Evolutionary conservation across 2,329 filamentous ascomycete species (phyloP).

Genomic region (Fonsecaea pedrosoi): DNA sequence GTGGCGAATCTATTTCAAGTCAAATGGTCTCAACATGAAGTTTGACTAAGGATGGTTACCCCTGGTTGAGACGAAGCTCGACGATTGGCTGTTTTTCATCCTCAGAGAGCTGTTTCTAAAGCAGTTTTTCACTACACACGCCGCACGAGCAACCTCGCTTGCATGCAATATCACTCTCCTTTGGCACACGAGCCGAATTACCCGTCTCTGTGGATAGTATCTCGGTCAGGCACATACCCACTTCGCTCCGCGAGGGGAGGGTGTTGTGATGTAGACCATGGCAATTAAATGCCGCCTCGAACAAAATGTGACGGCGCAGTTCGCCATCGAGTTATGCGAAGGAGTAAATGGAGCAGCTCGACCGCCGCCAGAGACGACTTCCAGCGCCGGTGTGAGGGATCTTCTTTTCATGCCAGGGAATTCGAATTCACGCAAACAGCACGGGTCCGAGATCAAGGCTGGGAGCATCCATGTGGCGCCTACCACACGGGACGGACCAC

Average conservation of each 20-base stretch:
- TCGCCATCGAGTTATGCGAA: neutral
- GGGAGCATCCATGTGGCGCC: neutral
- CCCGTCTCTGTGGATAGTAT: neutral
- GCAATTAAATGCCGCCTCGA: neutral
- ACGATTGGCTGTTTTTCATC: neutral
- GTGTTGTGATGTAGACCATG: neutral
- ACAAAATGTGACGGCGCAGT: neutral
- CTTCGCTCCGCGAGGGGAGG: neutral
- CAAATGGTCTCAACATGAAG: neutral
- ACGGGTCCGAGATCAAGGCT: neutral
- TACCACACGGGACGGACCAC: neutral
- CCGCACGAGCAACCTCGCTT: neutral
- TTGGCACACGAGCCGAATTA: neutral
- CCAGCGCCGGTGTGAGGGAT: neutral
- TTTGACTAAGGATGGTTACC: neutral
- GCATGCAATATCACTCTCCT: neutral
- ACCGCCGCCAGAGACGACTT: neutral
- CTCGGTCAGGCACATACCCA: neutral
- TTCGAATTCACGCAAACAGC: neutral
- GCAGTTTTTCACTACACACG: neutral
- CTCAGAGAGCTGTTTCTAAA: neutral
- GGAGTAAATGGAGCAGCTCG: neutral
- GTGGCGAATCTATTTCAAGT: neutral
- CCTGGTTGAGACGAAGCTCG: neutral
- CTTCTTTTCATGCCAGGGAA: neutral